phyloP scores from a whole-genome alignment of 768 basidiomycete species.

The Xerocomus potaroensis region DNA sequence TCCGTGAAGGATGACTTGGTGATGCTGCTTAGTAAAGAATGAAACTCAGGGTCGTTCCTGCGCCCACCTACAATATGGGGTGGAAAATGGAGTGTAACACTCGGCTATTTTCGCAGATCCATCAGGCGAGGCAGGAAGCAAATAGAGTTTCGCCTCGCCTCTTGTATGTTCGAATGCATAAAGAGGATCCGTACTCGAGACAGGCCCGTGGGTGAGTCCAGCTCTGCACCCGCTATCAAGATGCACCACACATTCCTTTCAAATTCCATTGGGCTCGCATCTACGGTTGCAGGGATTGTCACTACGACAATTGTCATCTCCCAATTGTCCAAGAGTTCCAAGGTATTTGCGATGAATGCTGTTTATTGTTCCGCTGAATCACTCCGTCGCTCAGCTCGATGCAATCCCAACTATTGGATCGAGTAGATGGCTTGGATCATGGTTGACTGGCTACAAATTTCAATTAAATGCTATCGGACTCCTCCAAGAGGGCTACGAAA shows the following conservation, averaged over 20 bases:
- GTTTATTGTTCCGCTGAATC: neutral
- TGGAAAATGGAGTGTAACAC: conserved; percentile 1
- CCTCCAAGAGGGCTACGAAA: conserved; percentile 31
- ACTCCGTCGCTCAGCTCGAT: conserved; percentile 17
- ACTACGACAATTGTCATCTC: conserved; percentile 2
- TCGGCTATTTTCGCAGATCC: conserved; percentile 2
- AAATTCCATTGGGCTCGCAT: neutral
- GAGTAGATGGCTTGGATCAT: conserved; percentile 25
- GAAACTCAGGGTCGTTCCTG: conserved; percentile 4
- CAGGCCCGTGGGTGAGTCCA: conserved; percentile 4
- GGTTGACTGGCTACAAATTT: conserved; percentile 19
- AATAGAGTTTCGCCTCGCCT: conserved; percentile 3
- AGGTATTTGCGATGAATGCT: neutral
- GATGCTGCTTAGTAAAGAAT: neutral
- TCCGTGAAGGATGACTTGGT: neutral
- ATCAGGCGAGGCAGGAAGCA: neutral
- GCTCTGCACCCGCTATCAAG: conserved; percentile 3
- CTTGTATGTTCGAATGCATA: neutral
- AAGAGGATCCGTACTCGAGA: neutral
- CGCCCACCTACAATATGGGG: neutral
- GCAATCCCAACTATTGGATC: conserved; percentile 31
- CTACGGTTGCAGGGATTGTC: conserved; percentile 3
- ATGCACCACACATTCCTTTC: conserved; percentile 5
- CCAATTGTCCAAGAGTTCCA: conserved; percentile 1
- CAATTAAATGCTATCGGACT: conserved; percentile 17